Evolutionary conservation across 805 yeast genomes (phyloP).

Genomic region (Saturnispora diversa): DNA sequence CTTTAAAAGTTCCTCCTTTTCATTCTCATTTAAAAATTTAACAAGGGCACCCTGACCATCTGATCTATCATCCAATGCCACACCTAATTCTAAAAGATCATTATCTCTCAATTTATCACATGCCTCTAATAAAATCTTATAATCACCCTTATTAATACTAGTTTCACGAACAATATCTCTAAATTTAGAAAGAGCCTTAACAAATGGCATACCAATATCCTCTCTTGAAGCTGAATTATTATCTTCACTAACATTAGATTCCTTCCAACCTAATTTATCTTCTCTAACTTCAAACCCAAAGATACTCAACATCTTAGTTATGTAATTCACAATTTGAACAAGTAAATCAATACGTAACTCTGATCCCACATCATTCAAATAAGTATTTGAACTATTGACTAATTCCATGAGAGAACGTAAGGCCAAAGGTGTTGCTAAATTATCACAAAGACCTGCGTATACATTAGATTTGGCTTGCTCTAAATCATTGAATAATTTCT

Average conservation of each 20-base stretch:
- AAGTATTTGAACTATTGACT: slow-evolving; percentile 63
- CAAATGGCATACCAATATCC: slow-evolving; percentile 70
- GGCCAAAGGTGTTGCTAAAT: slow-evolving; percentile 71
- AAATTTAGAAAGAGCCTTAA: slow-evolving; percentile 66
- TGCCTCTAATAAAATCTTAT: slow-evolving; percentile 49
- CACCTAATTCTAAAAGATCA: slow-evolving; percentile 66
- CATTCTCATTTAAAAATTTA: slow-evolving; percentile 66
- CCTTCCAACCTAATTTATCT: slow-evolving; percentile 79
- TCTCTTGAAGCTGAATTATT: slow-evolving; percentile 36
- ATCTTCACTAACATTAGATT: slow-evolving; percentile 18
- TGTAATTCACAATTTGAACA: slow-evolving; percentile 53
- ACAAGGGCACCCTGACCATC: slow-evolving; percentile 73
- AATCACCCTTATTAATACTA: slow-evolving; percentile 56
- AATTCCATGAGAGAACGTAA: slow-evolving; percentile 58
- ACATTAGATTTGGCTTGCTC: slow-evolving; percentile 50
- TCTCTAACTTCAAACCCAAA: slow-evolving; percentile 69
- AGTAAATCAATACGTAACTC: slow-evolving; percentile 60
- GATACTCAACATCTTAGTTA: slow-evolving; percentile 59
- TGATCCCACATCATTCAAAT: slow-evolving; percentile 47
- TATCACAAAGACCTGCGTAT: slow-evolving; percentile 81
- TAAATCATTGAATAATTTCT: slow-evolving; percentile 35
- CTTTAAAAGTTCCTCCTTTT: slow-evolving; percentile 52
- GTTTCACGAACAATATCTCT: slow-evolving; percentile 72
- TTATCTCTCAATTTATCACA: slow-evolving; percentile 68
- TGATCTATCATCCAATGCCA: slow-evolving; percentile 81